Base-by-base conservation (phyloP, 495 filamentous ascomycete genomes). In the Articulospora tetracladia region DNA sequence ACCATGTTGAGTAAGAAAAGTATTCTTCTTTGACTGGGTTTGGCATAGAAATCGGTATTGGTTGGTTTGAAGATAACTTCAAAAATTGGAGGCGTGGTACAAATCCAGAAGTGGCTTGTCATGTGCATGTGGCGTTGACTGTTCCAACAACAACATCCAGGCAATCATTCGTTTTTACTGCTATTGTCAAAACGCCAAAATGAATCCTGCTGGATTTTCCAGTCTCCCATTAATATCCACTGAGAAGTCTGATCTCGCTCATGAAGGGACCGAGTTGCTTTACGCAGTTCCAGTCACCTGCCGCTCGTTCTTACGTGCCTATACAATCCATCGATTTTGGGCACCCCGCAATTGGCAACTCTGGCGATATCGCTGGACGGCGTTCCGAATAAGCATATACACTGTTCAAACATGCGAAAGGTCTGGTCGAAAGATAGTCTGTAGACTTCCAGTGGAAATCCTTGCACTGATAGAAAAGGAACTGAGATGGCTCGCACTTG, bases 211-310 rank as follows among this genome's bases (percentile, higher is more conserved):
- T 30, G 11, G 1, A 15, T 53, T 19, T 30, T 32, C 28, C 3
- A 30, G 22, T 24, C 4, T 51, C 4, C 20, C 22, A 23, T 13
- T 51, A 6, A 11, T 51, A 22, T n/a, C 22, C 22, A 30, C n/a
- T 15, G 22, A 12, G 13, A 28, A 17, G 11, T 11, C 8, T 26
- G 11, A 26, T 2, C 12, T 19, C 17, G 25, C 12, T 53, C 25
- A 6, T 32, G 3, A 3, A 17, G 13, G 15, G 25, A 30, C 25
- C 17, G 25, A 30, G 22, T n/a, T 53, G 6, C 50, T 28, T 28
- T 53, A 32, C 30, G 50, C 26, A 53, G 22, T 53, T 53, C 50
- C 50, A 27, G 50, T 53, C 50, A 53, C 26, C 17, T 30, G 25
- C 2, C 4, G 17, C 17, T 32, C 41, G n/a, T 30, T 53, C n/a